Conservation (phyloP, 2,329 filamentous ascomycete species). For the Berkeleyomyces basicola region DNA sequence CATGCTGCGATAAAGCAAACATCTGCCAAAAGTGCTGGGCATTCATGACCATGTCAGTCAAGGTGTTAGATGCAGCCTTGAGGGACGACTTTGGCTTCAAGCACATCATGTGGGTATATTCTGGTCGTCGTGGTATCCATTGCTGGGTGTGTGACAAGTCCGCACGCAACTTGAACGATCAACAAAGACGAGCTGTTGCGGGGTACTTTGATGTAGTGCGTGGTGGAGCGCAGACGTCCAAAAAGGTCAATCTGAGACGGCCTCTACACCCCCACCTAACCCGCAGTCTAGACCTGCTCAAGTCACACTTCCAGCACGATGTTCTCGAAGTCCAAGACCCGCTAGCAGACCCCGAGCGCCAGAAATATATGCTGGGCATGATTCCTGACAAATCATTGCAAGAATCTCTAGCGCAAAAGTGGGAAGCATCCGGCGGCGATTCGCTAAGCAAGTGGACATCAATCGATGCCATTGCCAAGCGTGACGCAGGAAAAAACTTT, state of each 20-base stretch:
- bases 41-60: slow-evolving; percentile 96
- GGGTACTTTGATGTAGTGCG: slow-evolving; percentile 82
- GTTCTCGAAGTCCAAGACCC: slow-evolving; percentile 77
- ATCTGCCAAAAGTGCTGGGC: slow-evolving; percentile 93
- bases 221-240: slow-evolving; percentile 70
- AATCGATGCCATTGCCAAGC: slow-evolving; percentile 72
- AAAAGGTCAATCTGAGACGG: slow-evolving; percentile 68
- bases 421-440: slow-evolving; percentile 62
- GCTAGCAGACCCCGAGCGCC: slow-evolving; percentile 53
- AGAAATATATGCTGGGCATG: slow-evolving; percentile 64
- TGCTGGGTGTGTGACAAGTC: slow-evolving; percentile 94
- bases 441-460: slow-evolving; percentile 83
- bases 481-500: slow-evolving; percentile 54
- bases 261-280: slow-evolving; percentile 83
- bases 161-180: slow-evolving; percentile 70
- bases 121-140: slow-evolving; percentile 87
- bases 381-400: slow-evolving; percentile 67
- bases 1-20: slow-evolving; percentile 82
- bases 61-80: slow-evolving; percentile 73
- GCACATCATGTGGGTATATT: slow-evolving; percentile 98
- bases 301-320: slow-evolving; percentile 66
- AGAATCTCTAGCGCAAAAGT: slow-evolving; percentile 72
- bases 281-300: slow-evolving; percentile 72
- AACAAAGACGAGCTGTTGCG: slow-evolving; percentile 68
- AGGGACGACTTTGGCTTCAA: slow-evolving; percentile 92